Conservation (phyloP, 768 basidiomycete genomes). For the Ramaria rubella region DNA sequence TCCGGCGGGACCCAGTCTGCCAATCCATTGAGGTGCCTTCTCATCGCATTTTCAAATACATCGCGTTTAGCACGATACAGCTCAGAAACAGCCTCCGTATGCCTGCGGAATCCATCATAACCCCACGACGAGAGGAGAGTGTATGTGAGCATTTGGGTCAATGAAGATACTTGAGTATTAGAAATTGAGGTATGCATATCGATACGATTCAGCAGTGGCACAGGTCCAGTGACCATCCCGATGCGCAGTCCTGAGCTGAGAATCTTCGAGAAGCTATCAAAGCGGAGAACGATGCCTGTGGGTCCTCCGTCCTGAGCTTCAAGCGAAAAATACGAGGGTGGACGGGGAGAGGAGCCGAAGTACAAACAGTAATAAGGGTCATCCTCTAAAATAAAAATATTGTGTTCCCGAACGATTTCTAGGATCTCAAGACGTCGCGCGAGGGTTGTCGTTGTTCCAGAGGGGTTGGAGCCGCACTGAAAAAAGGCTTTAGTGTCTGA, state of each 20-base stretch:
- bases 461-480: constrained; percentile 83
- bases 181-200: constrained; percentile 61
- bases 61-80: constrained; percentile 73
- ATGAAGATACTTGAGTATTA: constrained; percentile 58
- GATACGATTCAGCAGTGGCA: constrained; percentile 56
- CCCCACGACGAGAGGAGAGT: constrained; percentile 67
- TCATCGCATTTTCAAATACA: constrained; percentile 70
- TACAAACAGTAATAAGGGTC: constrained; percentile 69
- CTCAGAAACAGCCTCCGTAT: constrained; percentile 59
- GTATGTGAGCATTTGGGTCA: constrained; percentile 56
- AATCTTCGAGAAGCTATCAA: constrained; percentile 87
- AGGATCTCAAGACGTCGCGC: constrained; percentile 69
- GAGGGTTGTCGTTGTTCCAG: constrained; percentile 68
- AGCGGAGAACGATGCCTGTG: constrained; percentile 74
- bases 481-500: neutral
- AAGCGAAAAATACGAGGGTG: constrained; percentile 76
- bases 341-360: constrained; percentile 56
- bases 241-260: constrained; percentile 71
- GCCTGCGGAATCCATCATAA: constrained; percentile 62
- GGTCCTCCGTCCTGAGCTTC: constrained; percentile 46
- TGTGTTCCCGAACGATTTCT: constrained; percentile 59
- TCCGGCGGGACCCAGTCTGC: constrained; percentile 68
- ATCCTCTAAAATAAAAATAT: constrained; percentile 83
- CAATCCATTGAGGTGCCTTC: constrained; percentile 65
- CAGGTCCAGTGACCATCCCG: constrained; percentile 77